Evolutionary conservation across 1,284 basidiomycete species (phyloP), one percentile per base, ranked within the genome.

Genomic region (Trichosporon sp.): DNA sequence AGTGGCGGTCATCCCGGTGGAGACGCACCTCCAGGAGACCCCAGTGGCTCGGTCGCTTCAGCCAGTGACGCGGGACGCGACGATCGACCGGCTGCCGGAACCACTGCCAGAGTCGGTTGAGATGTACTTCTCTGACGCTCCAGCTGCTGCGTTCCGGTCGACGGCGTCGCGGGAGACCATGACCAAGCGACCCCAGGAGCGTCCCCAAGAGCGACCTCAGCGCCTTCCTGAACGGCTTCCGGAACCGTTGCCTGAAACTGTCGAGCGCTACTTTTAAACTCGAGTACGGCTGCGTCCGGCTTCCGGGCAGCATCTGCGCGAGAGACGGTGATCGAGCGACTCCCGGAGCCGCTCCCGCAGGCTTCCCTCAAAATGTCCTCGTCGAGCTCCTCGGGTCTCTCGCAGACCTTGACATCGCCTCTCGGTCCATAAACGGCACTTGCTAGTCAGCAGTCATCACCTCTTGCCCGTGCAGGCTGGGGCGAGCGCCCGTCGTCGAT

Each of bases 181-280:
- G 8, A 54, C 8, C 2, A 19, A 54, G 10, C 51, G 51, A 54
- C 51, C 6, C 4, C 7, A 19, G n/a, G 51, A 54, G 21, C 51
- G 51, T 21, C 19, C 51, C 8, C 46, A 48, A 19, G 46, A 48
- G 46, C 46, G 46, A 19, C 46, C 12, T 1, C 16, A 54, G 11
- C 51, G 51, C 10, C 51, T 26, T 54, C 51, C n/a, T 19, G 51
- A 54, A 16, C 51, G 51, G 8, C 51, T 54, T 54, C 51, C 51
- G 19, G 51, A 54, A 8, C 51, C 51, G 2, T 10, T 54, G 19
- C 51, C 51, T 7, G 51, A 54, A 11, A 54, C 51, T 6, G 51
- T 54, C 4, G 21, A 54, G 51, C 51, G 51, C 4, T 54, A 54
- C 19, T 54, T 54, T 19, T 54, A 8, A 21, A 6, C 19, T 54